Percentiles rank a stretch among this genome's conserved stretches.
These are phyloP conservation scores for Sophora flavescens DNA, from an alignment of 306 rosid genomes.

Conservation along the genomic window DNA sequence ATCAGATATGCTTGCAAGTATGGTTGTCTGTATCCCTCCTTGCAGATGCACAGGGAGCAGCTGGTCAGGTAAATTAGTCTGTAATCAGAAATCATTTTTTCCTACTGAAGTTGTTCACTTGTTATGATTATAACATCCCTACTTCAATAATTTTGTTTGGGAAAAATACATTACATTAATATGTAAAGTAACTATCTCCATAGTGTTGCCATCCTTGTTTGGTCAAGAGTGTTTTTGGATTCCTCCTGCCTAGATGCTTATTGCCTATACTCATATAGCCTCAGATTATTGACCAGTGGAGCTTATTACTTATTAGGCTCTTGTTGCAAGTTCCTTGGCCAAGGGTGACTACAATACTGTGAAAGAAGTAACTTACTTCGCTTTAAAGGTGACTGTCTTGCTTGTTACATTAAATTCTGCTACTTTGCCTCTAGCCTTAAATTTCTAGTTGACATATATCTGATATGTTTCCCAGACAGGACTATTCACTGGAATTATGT, in stretches of 20 bases:
- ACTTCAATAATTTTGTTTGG: no score
- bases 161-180: no score
- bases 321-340: constrained; percentile 34
- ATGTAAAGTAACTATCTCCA: no score
- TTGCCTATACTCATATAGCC: no score
- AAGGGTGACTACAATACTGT: constrained; percentile 30
- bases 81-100: neutral
- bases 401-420: neutral
- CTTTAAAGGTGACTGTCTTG: constrained; percentile 3
- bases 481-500: constrained; percentile 16
- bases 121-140: neutral
- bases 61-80: constrained; percentile 16
- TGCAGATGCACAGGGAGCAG: constrained; percentile 40
- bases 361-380: constrained; percentile 1
- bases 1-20: constrained; percentile 42
- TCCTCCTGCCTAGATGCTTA: no score
- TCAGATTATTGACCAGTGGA: neutral
- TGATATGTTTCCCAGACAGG: constrained; percentile 7
- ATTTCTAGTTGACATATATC: neutral
- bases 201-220: no score
- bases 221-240: no score
- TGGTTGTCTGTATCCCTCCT: constrained; percentile 41
- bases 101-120: neutral
- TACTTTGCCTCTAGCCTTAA: neutral
- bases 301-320: constrained; percentile 14